Conservation (phyloP, 225 moss, liverwort and hornwort genomes). For the Physcomitrium patens region DNA sequence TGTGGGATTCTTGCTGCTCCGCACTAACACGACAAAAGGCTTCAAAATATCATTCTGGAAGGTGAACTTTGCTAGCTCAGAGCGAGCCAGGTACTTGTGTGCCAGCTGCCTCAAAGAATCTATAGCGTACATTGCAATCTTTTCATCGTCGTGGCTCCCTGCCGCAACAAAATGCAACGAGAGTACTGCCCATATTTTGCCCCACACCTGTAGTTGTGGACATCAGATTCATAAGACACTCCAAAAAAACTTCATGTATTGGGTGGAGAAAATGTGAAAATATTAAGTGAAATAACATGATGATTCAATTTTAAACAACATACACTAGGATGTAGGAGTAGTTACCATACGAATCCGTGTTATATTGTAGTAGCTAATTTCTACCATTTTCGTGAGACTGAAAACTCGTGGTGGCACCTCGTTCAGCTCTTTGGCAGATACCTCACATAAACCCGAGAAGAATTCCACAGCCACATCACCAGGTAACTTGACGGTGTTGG, state of each 20-base stretch:
- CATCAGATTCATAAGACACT: constrained; percentile 8
- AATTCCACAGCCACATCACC: constrained; percentile 93
- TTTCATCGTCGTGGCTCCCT: constrained; percentile 87
- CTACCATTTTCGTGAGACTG: constrained; percentile 92
- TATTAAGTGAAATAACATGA: not conserved
- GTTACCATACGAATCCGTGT: constrained; percentile 92
- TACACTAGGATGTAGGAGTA: not conserved
- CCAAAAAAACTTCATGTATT: constrained; percentile 7
- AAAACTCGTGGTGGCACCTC: constrained; percentile 91
- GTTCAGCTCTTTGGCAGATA: constrained; percentile 81
- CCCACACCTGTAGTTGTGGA: constrained; percentile 74
- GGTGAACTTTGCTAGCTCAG: constrained; percentile 87
- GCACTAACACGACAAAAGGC: constrained; percentile 89
- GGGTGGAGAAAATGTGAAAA: not conserved
- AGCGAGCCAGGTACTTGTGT: constrained; percentile 89
- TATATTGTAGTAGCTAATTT: constrained; percentile 97
- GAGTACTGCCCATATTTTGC: constrained; percentile 87
- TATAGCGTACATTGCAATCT: constrained; percentile 97
- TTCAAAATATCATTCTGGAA: constrained; percentile 97
- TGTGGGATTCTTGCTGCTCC: constrained; percentile 71
- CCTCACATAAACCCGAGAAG: constrained; percentile 86
- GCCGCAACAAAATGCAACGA: constrained; percentile 91
- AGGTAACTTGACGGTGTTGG: constrained; percentile 84
- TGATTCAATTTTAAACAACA: not conserved
- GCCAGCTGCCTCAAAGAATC: constrained; percentile 90